Evolutionary conservation across 2,329 filamentous ascomycete genomes (phyloP), one percentile per base, ranked within the genome.

Genomic region (Grosmannia clavigera): DNA sequence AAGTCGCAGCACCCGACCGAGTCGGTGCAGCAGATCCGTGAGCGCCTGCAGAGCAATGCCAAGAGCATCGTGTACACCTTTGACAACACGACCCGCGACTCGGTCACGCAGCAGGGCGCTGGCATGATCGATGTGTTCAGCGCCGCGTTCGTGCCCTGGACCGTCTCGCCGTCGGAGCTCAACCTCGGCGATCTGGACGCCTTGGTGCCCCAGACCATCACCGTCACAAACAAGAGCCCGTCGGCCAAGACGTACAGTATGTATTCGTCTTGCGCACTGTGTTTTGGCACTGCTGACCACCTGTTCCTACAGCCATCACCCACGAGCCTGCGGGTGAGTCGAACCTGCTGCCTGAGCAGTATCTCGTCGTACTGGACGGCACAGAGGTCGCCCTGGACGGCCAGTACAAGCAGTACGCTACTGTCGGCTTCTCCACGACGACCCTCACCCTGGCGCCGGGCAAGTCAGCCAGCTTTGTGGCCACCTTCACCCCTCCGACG

Each of bases 91-190:
- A 63, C 62, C 2, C 72, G 74, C 7, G 71, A 67, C 0, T 81
- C 83, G 0, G 78, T 83, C 12, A 70, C 78, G 3, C 83, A 86
- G 66, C 81, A 85, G 65, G 84, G 84, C 12, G 78, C 71, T 35
- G 84, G 84, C 48, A 71, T 85, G 16, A 72, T 86, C 55, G 80
- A 84, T 64, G 83, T 81, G 3, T 79, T 79, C 63, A 79, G 84
- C 10, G 22, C 43, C 9, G 16, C 19, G 0, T 27, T 35, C 7
- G 60, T 72, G 76, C 80, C 80, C 3, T 85, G 85, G 71, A 85
- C 86, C 67, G 83, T 86, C 68, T 83, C 82, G 0, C 38, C 38
- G 25, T 48, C 38, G 2, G 38, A 57, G 25, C 38, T 57, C 10
- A 51, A 50, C 43, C 43, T 50, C 4, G 38, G 38, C 27, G 55